A percentile compares a stretch with the other conserved stretches of the same genome.
Evolutionary conservation across 2,329 filamentous ascomycete genomes (phyloP).

Genomic region (Ophiostoma ips): DNA sequence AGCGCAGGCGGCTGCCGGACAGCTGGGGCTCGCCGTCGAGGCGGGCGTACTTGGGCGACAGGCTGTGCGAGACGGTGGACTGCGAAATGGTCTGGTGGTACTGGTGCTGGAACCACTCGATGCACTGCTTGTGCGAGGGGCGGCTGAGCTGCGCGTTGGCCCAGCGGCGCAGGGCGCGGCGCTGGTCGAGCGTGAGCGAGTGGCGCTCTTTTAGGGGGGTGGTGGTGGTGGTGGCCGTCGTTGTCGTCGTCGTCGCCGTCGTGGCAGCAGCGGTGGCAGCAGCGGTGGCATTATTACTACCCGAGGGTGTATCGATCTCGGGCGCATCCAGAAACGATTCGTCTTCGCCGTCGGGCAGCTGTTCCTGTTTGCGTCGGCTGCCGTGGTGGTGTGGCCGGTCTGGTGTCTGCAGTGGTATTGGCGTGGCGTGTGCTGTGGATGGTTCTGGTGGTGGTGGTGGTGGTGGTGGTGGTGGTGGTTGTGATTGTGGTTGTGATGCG

Average conservation of each 20-base stretch:
- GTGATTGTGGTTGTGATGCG: not conserved
- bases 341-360: too few relatives aligned
- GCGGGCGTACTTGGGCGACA: slow-evolving; percentile 47
- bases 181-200: slow-evolving; percentile 47
- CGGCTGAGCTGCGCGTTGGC: slow-evolving; percentile 41
- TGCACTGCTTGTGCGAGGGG: slow-evolving; percentile 47
- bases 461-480: not conserved
- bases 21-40: slow-evolving; percentile 47
- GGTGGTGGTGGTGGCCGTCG: too few relatives aligned
- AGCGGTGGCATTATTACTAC: not conserved
- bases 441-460: not conserved
- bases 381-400: not conserved
- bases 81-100: slow-evolving; percentile 48
- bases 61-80: slow-evolving; percentile 48
- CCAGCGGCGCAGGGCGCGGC: slow-evolving; percentile 45
- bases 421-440: not conserved
- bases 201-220: slow-evolving; percentile 35
- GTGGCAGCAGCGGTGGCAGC: not conserved
- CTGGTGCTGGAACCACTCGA: slow-evolving; percentile 46
- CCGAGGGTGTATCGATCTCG: not conserved
- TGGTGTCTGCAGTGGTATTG: not conserved
- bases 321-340: too few relatives aligned
- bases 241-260: too few relatives aligned
- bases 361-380: not conserved
- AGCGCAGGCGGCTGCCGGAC: slow-evolving; percentile 47